These are phyloP conservation scores for Angophora floribunda DNA, from an alignment of 345 rosid genomes.

Conservation along the genomic window DNA sequence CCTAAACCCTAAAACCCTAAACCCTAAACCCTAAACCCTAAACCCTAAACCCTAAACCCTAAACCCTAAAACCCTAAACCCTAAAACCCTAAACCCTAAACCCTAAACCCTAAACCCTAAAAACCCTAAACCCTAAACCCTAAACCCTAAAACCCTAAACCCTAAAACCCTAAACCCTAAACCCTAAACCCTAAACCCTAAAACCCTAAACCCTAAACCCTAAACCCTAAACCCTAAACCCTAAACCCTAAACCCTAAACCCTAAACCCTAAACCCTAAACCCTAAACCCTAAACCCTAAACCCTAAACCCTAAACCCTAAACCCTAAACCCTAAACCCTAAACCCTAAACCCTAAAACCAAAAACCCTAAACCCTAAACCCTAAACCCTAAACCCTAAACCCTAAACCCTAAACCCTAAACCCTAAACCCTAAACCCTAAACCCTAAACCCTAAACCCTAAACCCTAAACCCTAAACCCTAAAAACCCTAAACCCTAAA, in stretches of 20 bases:
- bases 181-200: neutral
- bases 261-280: neutral
- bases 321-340: neutral
- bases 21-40: neutral
- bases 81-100: neutral
- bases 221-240: neutral
- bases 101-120: neutral
- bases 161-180: neutral
- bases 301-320: neutral
- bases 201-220: neutral
- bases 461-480: neutral
- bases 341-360: neutral
- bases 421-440: neutral
- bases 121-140: neutral
- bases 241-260: neutral
- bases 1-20: slow-evolving; percentile 1
- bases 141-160: neutral
- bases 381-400: neutral
- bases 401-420: neutral
- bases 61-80: neutral
- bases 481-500: neutral
- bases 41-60: neutral
- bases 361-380: neutral
- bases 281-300: neutral
- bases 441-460: neutral